Evolutionary conservation across 495 filamentous ascomycete species (phyloP), one percentile per base, ranked within the genome.

Genomic region (Arthonia radiata): DNA sequence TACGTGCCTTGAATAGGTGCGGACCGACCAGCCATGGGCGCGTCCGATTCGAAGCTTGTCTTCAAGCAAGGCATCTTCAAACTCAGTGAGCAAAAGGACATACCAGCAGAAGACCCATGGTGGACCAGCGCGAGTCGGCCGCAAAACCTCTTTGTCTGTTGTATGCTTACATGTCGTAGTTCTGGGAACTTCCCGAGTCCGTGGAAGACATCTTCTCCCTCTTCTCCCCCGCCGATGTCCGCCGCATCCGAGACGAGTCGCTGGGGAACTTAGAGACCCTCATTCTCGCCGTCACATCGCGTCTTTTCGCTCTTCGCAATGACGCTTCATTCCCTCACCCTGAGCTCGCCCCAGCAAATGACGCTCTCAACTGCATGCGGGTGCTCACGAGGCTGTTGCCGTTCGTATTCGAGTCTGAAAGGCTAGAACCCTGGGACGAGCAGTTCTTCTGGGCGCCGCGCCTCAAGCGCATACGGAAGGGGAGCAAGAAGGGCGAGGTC

Each of bases 61-160:
- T 94, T 99, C 66, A 99, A 94, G 52, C 75, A 92, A 49, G 86
- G 82, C 47, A 92, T 99, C 56, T 99, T 99, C 56, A 70, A 73
- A 43, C 68, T 99, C 29, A 89, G 81, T 11, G 82, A 92, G 46
- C 70, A 86, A 46, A 65, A 71, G 37, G 61, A 74, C 38, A 94
- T 99, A 39, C 64, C 81, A 24, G 64, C 77, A 23, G 70, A 82
- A 46, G 81, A 92, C 56, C 59, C 68, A 8, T 94, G 90, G 55
- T 99, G 86, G 86, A 64, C 78, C 29, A 76, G 79, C 38, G 80
- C 89, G 48, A 42, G 70, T 56, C n/a, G n/a, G n/a, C n/a, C n/a
- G n/a, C n/a, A n/a, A n/a, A 27, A 11, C 39, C 19, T 11, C 29
- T 28, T 25, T 21, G 9, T 12, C 6, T 25, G 4, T 4, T 26